phyloP scores from a whole-genome alignment of 2,329 filamentous ascomycete genomes.

The Alternaria incomplexa region DNA sequence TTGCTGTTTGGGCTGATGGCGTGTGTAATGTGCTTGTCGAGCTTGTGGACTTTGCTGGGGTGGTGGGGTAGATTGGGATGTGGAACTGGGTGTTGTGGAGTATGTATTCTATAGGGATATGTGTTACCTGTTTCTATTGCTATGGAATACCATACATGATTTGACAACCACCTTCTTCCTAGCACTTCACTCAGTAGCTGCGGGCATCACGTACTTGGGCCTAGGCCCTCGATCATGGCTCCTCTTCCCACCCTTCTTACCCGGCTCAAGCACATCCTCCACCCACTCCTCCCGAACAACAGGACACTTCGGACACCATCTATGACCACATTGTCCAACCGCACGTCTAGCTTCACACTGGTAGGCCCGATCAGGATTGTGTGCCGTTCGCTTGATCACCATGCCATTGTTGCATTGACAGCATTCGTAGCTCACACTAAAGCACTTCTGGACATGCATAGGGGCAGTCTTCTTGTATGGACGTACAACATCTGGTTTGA shows the following conservation, averaged over 20 bases:
- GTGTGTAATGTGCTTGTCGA: constrained; percentile 41
- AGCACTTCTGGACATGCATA: too few relatives aligned
- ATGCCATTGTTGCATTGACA: too few relatives aligned
- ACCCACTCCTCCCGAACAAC: not conserved
- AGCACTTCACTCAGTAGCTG: not conserved
- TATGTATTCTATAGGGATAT: not conserved
- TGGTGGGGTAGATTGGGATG: not conserved
- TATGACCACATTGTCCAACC: not conserved
- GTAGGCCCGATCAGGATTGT: not conserved
- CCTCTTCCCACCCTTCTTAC: not conserved
- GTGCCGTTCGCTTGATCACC: not conserved
- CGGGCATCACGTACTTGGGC: not conserved
- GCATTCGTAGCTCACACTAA: too few relatives aligned
- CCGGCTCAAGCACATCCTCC: not conserved
- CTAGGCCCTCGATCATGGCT: not conserved
- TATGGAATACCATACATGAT: not conserved
- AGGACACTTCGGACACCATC: not conserved
- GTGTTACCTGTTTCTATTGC: not conserved
- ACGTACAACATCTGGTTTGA: too few relatives aligned
- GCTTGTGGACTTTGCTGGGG: constrained; percentile 10
- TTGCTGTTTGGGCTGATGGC: constrained; percentile 41
- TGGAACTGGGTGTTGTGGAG: not conserved
- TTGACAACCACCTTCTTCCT: not conserved
- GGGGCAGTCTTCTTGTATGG: too few relatives aligned
- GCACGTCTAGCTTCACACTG: too few relatives aligned